phyloP scores from a whole-genome alignment of 805 yeast species.

The Scheffersomyces stipitis region DNA sequence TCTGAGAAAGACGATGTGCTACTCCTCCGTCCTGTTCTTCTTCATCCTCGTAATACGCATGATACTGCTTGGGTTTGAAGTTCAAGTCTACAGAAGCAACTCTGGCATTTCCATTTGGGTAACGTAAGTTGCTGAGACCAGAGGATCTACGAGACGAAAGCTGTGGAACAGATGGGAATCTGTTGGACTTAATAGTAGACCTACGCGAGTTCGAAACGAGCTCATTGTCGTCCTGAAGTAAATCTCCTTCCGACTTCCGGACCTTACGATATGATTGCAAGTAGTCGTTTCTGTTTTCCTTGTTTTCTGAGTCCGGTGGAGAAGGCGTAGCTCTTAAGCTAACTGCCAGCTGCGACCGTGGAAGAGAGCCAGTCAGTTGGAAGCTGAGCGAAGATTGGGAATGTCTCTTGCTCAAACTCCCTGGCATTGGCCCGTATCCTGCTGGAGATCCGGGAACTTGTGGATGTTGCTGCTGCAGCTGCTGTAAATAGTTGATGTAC shows the following conservation, averaged over 20 bases:
- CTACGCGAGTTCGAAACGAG: constrained; percentile 25
- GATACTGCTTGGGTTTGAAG: constrained; percentile 14
- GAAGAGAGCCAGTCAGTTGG: no score
- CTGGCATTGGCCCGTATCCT: no score
- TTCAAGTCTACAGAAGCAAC: constrained; percentile 20
- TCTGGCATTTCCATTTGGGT: constrained; percentile 11
- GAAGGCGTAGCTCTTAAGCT: background rate
- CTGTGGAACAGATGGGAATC: constrained; percentile 39
- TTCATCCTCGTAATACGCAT: constrained; percentile 5
- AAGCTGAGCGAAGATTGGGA: no score
- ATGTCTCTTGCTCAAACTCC: no score
- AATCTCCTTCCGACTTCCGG: background rate
- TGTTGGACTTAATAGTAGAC: constrained; percentile 31
- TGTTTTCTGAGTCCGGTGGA: background rate
- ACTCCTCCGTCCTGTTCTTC: constrained; percentile 6
- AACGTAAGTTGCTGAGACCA: background rate
- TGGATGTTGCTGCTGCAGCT: constrained; percentile 7
- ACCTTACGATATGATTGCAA: constrained; percentile 5
- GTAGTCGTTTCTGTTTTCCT: background rate
- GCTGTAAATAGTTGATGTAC: constrained; percentile 6
- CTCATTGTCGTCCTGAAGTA: background rate
- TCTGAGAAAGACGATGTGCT: constrained; percentile 12
- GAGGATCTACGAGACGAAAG: constrained; percentile 3
- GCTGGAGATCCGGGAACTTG: constrained; percentile 1
- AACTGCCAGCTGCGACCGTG: background rate